Percentiles rank a stretch among this genome's conserved stretches.
These are phyloP conservation scores for Solanum commersonii DNA, from an alignment of 257 asterid species.

Conservation along the genomic window DNA sequence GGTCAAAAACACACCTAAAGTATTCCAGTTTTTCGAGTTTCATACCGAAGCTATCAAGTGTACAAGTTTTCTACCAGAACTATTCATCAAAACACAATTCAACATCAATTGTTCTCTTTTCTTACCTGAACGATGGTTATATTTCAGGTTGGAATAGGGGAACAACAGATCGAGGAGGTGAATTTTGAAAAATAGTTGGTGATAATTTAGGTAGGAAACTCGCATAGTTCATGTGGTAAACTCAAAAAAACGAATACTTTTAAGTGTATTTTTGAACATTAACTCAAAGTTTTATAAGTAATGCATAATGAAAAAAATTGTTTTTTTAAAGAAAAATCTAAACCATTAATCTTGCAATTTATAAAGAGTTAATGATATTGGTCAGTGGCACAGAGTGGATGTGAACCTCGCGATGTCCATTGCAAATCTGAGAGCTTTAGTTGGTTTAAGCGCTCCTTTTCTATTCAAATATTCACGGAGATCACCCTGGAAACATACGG, in stretches of 20 bases:
- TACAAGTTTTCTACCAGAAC: neutral
- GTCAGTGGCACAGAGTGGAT: neutral
- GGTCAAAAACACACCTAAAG: neutral
- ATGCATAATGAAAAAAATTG: neutral
- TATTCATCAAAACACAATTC: neutral
- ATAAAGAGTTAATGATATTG: neutral
- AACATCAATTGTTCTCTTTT: neutral
- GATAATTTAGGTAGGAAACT: neutral
- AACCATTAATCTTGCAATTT: neutral
- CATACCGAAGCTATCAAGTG: no score
- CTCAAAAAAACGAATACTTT: no score
- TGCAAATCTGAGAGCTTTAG: conserved; percentile 80
- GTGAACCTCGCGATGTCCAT: conserved; percentile 90
- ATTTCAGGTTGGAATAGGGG: neutral
- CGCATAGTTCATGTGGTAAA: neutral
- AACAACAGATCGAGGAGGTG: neutral
- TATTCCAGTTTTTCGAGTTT: no score
- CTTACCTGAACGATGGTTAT: neutral
- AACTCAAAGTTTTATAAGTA: neutral
- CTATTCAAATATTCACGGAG: conserved; percentile 54
- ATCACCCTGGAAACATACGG: conserved; percentile 50
- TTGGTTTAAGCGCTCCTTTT: conserved; percentile 70
- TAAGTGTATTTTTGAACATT: neutral
- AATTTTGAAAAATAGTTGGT: neutral
- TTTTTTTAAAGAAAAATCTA: neutral